Evolutionary conservation across 2,329 filamentous ascomycete genomes (phyloP).

Genomic region (Lachnellula suecica): DNA sequence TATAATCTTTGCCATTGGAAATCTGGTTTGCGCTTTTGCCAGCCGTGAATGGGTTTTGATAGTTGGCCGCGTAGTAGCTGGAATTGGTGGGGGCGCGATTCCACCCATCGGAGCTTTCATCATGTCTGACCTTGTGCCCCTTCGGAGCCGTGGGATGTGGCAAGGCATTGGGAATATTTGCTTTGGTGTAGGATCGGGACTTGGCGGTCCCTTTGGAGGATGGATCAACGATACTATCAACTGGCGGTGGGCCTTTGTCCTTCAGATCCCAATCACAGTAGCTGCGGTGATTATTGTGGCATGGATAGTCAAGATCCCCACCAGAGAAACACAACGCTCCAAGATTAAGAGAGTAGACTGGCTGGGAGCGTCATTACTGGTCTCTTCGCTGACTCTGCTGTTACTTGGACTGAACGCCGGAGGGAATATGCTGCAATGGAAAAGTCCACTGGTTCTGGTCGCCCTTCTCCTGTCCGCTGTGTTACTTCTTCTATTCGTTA

Average conservation of each 20-base stretch:
- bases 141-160: slow-evolving; percentile 68
- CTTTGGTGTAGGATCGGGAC: slow-evolving; percentile 62
- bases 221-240: slow-evolving; percentile 68
- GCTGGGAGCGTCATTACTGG: slow-evolving; percentile 63
- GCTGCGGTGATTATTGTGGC: slow-evolving; percentile 64
- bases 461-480: slow-evolving; percentile 14
- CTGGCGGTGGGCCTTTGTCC: slow-evolving; percentile 73
- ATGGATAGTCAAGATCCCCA: slow-evolving; percentile 54
- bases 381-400: slow-evolving; percentile 67
- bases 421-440: too few relatives aligned
- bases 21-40: slow-evolving; percentile 61
- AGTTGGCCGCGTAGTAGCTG: slow-evolving; percentile 51
- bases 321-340: slow-evolving; percentile 37
- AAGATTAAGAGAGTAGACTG: slow-evolving; percentile 63
- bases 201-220: slow-evolving; percentile 68
- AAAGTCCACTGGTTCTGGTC: slow-evolving; percentile 53
- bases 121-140: slow-evolving; percentile 67
- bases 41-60: slow-evolving; percentile 62
- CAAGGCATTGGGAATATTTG: slow-evolving; percentile 70
- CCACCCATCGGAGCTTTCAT: slow-evolving; percentile 68
- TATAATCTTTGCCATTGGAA: slow-evolving; percentile 61
- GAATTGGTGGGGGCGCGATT: slow-evolving; percentile 68
- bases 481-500: slow-evolving; percentile 53
- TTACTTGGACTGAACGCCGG: slow-evolving; percentile 67
- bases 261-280: slow-evolving; percentile 66